phyloP scores from a whole-genome alignment of 768 basidiomycete genomes.

The Boletus sensibilis region DNA sequence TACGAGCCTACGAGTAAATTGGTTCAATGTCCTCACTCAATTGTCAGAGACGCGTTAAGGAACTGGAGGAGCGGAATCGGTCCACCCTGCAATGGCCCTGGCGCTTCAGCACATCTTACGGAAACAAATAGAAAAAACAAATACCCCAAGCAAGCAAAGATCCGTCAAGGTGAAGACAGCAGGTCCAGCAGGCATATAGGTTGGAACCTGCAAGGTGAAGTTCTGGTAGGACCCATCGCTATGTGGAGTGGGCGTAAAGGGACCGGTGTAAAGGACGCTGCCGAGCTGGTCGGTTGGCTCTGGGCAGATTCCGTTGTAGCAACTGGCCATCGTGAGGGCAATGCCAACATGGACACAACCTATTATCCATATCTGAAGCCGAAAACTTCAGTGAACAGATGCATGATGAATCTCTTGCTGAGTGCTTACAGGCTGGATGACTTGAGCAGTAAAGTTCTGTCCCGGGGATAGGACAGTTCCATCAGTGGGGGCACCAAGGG shows the following conservation, averaged over 20 bases:
- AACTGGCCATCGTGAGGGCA: slow-evolving; percentile 25
- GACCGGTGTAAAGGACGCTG: slow-evolving; percentile 28
- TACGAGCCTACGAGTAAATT: neutral
- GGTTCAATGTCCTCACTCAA: neutral
- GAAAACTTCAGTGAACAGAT: neutral
- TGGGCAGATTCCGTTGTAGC: slow-evolving; percentile 25
- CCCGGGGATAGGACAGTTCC: slow-evolving; percentile 20
- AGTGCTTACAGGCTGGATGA: slow-evolving; percentile 24
- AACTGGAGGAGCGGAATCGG: slow-evolving; percentile 30
- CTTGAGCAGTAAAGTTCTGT: slow-evolving; percentile 17
- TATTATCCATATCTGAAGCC: slow-evolving; percentile 17
- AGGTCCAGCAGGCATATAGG: slow-evolving; percentile 11
- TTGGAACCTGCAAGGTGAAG: slow-evolving; percentile 22
- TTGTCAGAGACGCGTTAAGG: slow-evolving; percentile 24
- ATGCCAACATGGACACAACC: slow-evolving; percentile 31
- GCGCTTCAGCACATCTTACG: neutral
- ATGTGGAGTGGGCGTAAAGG: slow-evolving; percentile 26
- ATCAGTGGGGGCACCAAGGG: slow-evolving; percentile 21
- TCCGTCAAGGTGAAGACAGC: slow-evolving; percentile 33
- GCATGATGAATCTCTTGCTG: neutral
- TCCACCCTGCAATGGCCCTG: slow-evolving; percentile 14
- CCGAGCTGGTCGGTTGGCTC: slow-evolving; percentile 22
- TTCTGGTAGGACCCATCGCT: slow-evolving; percentile 36
- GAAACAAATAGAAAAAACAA: neutral
- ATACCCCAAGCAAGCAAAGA: slow-evolving; percentile 30